phyloP scores from a whole-genome alignment of 495 filamentous ascomycete species.

The Aspergillus steynii region DNA sequence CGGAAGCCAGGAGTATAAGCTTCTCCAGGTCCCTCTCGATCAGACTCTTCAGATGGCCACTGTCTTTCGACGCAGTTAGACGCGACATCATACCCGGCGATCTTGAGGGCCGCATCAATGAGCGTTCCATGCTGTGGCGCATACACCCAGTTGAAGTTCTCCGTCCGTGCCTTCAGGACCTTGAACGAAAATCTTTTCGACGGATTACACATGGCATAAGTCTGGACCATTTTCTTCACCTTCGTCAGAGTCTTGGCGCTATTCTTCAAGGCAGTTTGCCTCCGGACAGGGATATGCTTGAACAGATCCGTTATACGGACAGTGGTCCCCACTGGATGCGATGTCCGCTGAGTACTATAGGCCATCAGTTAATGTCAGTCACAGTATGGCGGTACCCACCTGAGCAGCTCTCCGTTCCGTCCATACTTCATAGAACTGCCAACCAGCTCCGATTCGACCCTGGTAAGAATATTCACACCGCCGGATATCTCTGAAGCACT shows the following conservation, averaged over 20 bases:
- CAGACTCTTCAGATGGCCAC: constrained; percentile 21
- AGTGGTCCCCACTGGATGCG: constrained; percentile 78
- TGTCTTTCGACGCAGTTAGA: constrained; percentile 50
- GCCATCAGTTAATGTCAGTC: background rate
- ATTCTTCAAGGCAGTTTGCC: constrained; percentile 63
- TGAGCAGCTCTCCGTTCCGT: constrained; percentile 50
- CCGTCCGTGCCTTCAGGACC: constrained; percentile 61
- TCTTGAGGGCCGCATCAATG: constrained; percentile 66
- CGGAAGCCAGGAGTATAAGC: constrained; percentile 47
- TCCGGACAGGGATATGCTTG: constrained; percentile 70
- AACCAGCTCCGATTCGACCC: constrained; percentile 67
- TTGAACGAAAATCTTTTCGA: constrained; percentile 64
- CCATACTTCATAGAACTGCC: constrained; percentile 55
- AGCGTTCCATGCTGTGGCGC: constrained; percentile 58
- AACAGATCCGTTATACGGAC: constrained; percentile 70
- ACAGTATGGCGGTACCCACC: constrained; percentile 12
- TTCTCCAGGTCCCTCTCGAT: constrained; percentile 5
- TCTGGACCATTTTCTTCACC: constrained; percentile 68
- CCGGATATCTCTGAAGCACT: constrained; percentile 71
- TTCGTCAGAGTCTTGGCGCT: constrained; percentile 59
- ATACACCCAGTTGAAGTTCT: constrained; percentile 71
- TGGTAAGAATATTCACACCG: constrained; percentile 66
- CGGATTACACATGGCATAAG: constrained; percentile 74
- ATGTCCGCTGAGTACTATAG: constrained; percentile 44
- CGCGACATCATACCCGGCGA: constrained; percentile 67